phyloP scores from a whole-genome alignment of 441 rosid genomes.

The Lepidium campestre region DNA sequence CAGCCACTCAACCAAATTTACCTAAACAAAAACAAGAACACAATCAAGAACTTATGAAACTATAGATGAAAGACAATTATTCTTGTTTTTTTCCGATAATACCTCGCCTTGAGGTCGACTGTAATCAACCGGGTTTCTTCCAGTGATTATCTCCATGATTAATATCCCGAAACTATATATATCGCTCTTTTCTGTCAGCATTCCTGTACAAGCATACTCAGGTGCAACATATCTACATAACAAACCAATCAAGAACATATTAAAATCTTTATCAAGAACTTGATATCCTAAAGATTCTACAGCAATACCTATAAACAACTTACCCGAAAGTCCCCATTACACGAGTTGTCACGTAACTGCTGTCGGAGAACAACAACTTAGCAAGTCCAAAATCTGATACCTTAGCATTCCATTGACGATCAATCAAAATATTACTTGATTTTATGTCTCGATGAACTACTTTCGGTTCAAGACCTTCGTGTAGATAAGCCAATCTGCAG shows the following conservation, averaged over 20 bases:
- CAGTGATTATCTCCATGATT: conserved; percentile 86
- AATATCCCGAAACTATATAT: conserved; percentile 90
- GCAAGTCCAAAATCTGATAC: conserved; percentile 99
- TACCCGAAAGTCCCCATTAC: conserved; percentile 99
- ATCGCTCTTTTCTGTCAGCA: conserved; percentile 94
- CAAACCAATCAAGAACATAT: background rate
- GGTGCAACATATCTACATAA: conserved; percentile 83
- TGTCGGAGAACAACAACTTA: conserved; percentile 77
- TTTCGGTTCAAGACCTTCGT: conserved; percentile 98
- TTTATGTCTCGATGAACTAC: conserved; percentile 95
- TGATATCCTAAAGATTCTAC: background rate
- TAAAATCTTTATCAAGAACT: background rate
- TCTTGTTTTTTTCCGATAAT: background rate
- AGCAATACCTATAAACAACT: background rate
- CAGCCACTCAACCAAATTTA: conserved; percentile 91
- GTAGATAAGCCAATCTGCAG: conserved; percentile 89
- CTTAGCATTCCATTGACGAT: conserved; percentile 83
- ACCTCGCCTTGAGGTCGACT: conserved; percentile 91
- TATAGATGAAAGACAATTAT: no score
- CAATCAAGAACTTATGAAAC: no score
- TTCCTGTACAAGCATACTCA: conserved; percentile 98
- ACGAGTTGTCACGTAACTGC: conserved; percentile 84
- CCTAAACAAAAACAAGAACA: conserved; percentile 37
- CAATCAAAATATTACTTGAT: conserved; percentile 86
- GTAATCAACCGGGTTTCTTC: conserved; percentile 89